These are phyloP conservation scores for Davidsoniella virescens DNA, from an alignment of 2,329 filamentous ascomycete species.

Conservation along the genomic window DNA sequence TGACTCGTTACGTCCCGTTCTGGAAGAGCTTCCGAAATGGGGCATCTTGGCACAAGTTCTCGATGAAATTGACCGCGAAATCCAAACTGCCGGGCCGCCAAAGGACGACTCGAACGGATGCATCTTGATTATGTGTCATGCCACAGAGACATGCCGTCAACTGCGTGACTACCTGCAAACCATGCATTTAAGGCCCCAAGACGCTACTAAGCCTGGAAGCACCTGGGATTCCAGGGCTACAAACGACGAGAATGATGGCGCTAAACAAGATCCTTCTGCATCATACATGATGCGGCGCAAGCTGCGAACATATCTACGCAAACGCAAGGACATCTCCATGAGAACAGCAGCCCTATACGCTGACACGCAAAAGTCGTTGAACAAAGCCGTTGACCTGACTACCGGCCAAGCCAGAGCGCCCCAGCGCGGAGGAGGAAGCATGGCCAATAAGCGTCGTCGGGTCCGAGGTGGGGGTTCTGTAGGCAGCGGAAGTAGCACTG, in stretches of 20 bases:
- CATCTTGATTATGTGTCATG: slow-evolving; percentile 89
- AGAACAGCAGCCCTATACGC: slow-evolving; percentile 65
- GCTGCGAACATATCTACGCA: slow-evolving; percentile 70
- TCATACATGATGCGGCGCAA: slow-evolving; percentile 81
- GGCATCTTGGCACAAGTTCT: slow-evolving; percentile 71
- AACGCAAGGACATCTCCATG: slow-evolving; percentile 79
- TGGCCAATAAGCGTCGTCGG: slow-evolving; percentile 65
- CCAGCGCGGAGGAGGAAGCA: neutral
- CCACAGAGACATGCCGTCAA: slow-evolving; percentile 71
- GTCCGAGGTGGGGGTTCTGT: slow-evolving; percentile 60
- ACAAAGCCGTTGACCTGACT: slow-evolving; percentile 39
- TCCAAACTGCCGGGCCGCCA: slow-evolving; percentile 64
- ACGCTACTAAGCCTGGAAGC: slow-evolving; percentile 20
- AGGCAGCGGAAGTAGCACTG: slow-evolving; percentile 26
- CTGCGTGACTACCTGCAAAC: slow-evolving; percentile 80
- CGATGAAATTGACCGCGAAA: slow-evolving; percentile 81
- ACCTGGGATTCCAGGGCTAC: neutral
- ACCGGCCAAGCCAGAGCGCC: slow-evolving; percentile 36
- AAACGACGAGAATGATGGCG: slow-evolving; percentile 20
- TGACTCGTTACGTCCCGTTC: slow-evolving; percentile 56
- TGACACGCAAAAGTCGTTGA: slow-evolving; percentile 64
- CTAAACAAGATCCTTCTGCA: slow-evolving; percentile 45
- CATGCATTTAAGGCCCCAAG: slow-evolving; percentile 57
- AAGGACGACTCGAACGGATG: slow-evolving; percentile 79
- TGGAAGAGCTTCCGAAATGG: slow-evolving; percentile 96